Conservation (phyloP, 768 basidiomycete species). For the Ramaria rubella region DNA sequence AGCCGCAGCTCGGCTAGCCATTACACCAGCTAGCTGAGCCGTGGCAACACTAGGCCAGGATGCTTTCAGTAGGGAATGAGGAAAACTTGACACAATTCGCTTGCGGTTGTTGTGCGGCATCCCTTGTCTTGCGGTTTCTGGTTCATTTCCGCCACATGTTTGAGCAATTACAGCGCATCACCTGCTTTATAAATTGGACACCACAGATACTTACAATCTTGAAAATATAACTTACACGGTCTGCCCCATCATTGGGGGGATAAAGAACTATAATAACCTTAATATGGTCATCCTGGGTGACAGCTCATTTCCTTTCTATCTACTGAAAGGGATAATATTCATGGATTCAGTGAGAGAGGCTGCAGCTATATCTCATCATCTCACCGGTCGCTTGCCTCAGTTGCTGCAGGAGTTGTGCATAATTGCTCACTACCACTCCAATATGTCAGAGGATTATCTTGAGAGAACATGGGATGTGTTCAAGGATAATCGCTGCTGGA, state of each 20-base stretch:
- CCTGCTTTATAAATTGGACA: background rate
- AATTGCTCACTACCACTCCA: too few species aligned
- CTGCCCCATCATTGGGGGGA: background rate
- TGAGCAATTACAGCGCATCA: too few species aligned
- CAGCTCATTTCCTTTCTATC: background rate
- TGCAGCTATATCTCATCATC: too few species aligned
- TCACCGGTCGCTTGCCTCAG: too few species aligned
- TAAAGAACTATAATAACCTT: background rate
- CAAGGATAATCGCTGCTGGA: too few species aligned
- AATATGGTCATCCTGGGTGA: background rate
- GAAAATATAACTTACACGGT: background rate
- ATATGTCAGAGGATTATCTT: too few species aligned
- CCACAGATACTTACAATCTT: background rate
- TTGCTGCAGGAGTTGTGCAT: too few species aligned
- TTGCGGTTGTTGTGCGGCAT: background rate
- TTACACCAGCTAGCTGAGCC: too few species aligned
- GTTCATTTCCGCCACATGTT: background rate
- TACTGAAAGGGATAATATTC: constrained; percentile 16
- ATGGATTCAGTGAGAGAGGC: too few species aligned
- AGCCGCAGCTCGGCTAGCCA: too few species aligned
- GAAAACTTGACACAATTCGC: background rate
- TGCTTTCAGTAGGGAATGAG: background rate
- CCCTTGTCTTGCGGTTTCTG: background rate
- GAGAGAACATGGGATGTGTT: too few species aligned
- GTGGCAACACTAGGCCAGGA: too few species aligned